Evolutionary conservation across 2,329 filamentous ascomycete species (phyloP), one percentile per base, ranked within the genome.

Genomic region (Podosphaera xanthii): DNA sequence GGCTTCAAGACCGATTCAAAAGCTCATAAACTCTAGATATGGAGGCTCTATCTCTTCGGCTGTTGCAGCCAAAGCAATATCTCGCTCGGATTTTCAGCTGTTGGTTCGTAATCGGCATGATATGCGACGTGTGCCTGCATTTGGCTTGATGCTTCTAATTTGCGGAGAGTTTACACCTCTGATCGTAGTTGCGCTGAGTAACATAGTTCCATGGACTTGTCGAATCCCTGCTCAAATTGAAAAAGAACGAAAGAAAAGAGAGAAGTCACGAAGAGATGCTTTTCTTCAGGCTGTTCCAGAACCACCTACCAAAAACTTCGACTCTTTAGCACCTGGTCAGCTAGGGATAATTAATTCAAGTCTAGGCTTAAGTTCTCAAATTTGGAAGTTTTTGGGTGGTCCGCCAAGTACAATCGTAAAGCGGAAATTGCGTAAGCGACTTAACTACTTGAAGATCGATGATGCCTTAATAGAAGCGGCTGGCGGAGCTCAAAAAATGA

Each of bases 131-230:
- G 75, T 96, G 58, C 87, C 90, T 0, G 70, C 86, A 1, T 96
- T 98, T 69, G 82, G 75, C 0, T 62, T 94, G 2, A 73, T 96
- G 57, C 75, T 95, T 5, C 66, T 91, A 0, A 62, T 94, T 14
- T 87, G 86, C 68, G 91, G 89, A 34, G 91, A 97, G 71, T 84
- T 94, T 72, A 87, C 90, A 1, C 88, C 90, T 0, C 68, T 97
- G 4, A 71, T 94, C 4, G 84, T 94, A 0, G 73, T 89, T 5
- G 78, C 81, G 38, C 73, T 94, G 34, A 81, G 82, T 30, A 73
- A 73, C 44, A 74, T 88, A 31, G 85, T 94, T 34, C 91, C 91
- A 0, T 80, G 81, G 65, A 84, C 87, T 0, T 96, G 91, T 70
- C 80, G 88, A 9, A 85, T 96, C 60, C 91, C 91, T 0, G 74